Evolutionary conservation across 352 stramenopile genomes (phyloP), one percentile per base, ranked within the genome.

Genomic region (Pythium aquatile): DNA sequence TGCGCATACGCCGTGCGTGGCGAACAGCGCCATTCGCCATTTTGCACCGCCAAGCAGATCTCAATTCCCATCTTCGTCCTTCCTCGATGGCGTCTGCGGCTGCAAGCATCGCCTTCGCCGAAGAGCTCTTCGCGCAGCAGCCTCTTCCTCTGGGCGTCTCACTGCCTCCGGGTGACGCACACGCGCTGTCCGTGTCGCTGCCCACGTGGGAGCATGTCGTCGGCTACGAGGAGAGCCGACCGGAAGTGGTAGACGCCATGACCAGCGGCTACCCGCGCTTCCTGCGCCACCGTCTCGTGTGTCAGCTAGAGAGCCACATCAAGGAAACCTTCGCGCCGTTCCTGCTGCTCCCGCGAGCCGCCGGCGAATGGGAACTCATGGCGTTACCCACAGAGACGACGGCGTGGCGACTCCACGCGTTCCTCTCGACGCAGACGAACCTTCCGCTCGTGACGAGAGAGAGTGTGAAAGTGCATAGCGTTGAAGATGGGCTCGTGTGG

Each of bases 191-290:
- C 46, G 88, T 97, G 61, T 93, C 83, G 7, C 85, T 97, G 73
- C 87, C 87, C 16, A 74, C 75, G 52, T 96, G 88, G 88, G 61
- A 78, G 2, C 56, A 97, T 66, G 88, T 97, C 32, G 87, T 98
- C 29, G 84, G 86, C 59, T 98, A 98, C 75, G 93, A 98, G 70
- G 88, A 98, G 71, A 88, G 77, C 16, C 74, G 81, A 28, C 59
- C 76, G 8, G 72, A 83, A 17, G 75, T 97, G 26, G 69, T 94
- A 24, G 60, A 72, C 14, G 81, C 80, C 30, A 78, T 98, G 70
- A 78, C 75, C 14, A 95, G 88, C 69, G 93, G 92, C 30, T 98
- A 98, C 72, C 93, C 93, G 55, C 89, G 93, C 58, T 98, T 98
- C 77, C 91, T 98, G 51, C 93, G 91, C 66, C 89, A 97, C 63